Evolutionary conservation across 164 flowering plant species (phyloP), one percentile per base, ranked within the genome.

Genomic region (Piper longum): DNA sequence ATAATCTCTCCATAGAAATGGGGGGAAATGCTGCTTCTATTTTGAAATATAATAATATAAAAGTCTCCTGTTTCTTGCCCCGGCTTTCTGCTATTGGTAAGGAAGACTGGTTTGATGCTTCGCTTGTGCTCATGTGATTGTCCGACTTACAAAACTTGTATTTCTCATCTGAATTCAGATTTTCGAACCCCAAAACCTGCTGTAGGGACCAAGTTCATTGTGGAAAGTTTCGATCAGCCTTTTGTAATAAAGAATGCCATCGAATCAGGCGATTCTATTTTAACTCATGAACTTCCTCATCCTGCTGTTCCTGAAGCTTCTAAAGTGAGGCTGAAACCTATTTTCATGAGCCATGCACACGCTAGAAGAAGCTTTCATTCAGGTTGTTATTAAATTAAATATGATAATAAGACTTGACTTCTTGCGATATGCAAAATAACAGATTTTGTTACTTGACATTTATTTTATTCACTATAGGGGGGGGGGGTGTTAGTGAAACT

Each of bases 171-270:
- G 16, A 42, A 45, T 56, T 60, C 69, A 67, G 69, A 67, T 67
- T 67, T 60, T 52, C 69, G 69, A 2, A 67, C 60, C 41, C 64
- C 64, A 4, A 67, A 54, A 18, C 69, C 69, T 4, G 58, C 60
- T 66, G 51, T 36, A 16, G 26, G 54, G 42, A 3, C 44, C 51
- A 3, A 42, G 60, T 67, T 41, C 19, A 16, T 16, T 16, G 55
- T 17, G 3, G 43, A 54, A 61, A 43, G 64, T 7, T 54, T 42
- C 17, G 52, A 61, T 8, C 14, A 43, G 13, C 17, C 55, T 60
- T 48, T 11, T 7, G 54, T 51, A 17, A n/a, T 41, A 61, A 51
- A 57, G 14, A 56, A n/a, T 5, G 39, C 48, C 36, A 41, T 36
- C 18, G 43, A 19, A 9, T 43, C 56, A 43, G 45, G 55, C 42